Evolutionary conservation across 495 filamentous ascomycete species (phyloP).

Genomic region (Recurvomyces mirabilis): DNA sequence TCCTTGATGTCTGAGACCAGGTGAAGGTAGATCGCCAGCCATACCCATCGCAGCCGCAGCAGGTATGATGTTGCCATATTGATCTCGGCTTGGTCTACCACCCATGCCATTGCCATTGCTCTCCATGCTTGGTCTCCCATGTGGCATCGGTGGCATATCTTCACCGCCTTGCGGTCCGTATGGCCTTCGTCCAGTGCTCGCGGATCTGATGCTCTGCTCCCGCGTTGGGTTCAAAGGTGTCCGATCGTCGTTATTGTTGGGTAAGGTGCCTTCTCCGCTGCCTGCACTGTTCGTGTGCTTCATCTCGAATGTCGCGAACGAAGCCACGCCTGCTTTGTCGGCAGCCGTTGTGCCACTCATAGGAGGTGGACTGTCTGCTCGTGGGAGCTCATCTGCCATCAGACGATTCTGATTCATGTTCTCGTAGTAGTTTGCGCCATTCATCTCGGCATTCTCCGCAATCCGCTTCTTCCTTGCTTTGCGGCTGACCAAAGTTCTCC

Average conservation of each 20-base stretch:
- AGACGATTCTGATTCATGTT: constrained; percentile 46
- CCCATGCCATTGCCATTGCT: constrained; percentile 15
- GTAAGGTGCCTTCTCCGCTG: not conserved
- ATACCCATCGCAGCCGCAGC: constrained; percentile 32
- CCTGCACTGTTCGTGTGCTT: constrained; percentile 25
- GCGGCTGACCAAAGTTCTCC: constrained; percentile 79
- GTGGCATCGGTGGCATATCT: constrained; percentile 12
- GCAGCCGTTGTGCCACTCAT: constrained; percentile 35
- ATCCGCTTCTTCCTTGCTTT: constrained; percentile 88
- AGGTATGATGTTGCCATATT: constrained; percentile 33
- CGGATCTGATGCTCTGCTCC: constrained; percentile 33
- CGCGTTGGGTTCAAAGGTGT: constrained; percentile 61
- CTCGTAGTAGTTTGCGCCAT: constrained; percentile 76
- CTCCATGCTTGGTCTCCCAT: constrained; percentile 26
- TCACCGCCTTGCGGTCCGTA: not conserved
- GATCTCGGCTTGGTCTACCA: constrained; percentile 42
- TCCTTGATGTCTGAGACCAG: constrained; percentile 47
- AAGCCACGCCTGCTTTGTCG: constrained; percentile 34
- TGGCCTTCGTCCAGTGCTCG: constrained; percentile 10
- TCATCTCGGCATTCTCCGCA: constrained; percentile 89
- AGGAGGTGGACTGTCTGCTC: constrained; percentile 38
- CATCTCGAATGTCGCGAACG: constrained; percentile 69
- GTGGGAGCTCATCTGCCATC: constrained; percentile 33
- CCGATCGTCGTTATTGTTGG: constrained; percentile 52
- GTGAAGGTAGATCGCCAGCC: constrained; percentile 28